Evolutionary conservation across 192 early-diverging fungal species (phyloP), one percentile per base, ranked within the genome.

Genomic region (Coemansia sp.): DNA sequence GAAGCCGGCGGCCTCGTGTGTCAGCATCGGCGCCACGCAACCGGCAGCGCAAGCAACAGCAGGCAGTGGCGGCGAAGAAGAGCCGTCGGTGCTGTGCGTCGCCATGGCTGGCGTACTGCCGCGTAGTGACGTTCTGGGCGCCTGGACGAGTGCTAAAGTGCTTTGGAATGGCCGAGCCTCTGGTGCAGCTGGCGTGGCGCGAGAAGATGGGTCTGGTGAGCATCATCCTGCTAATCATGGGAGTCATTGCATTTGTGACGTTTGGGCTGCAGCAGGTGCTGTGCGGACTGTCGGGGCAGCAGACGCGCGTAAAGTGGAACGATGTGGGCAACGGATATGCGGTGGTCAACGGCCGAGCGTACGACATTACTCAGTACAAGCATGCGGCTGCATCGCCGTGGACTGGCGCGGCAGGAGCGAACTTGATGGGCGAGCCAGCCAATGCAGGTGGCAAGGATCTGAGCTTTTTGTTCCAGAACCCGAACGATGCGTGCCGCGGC

Each of bases 121-220:
- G 78, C 35, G 60, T 84, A 17, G 73, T 84, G 24, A 87, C 86
- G 21, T 87, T 84, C 60, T 87, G 80, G 63, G 79, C 83, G 57
- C 85, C 85, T 5, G 66, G 76, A 0, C 71, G 80, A n/a, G 66
- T 86, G 15, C 72, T 87, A 19, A 63, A 67, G 63, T 81, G 76
- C 68, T 84, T 70, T 41, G 90, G 90, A 5, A 88, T 90, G 69
- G 66, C 75, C 21, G 77, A 84, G 38, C 45, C 60, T 11, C 79
- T 66, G 37, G 84, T 87, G 68, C 91, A 91, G 58, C 70, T 73
- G 62, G 95, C 95, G 24, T 97, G 90, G 89, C 86, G 93, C 68
- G 95, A 97, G 77, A 97, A 97, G 75, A 88, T 97, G 61, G 92
- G 90, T 0, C 76, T 97, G 9, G 89, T 94, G 41, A 87, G 85